Percentiles rank a stretch among this genome's conserved stretches.
Conservation (phyloP, 2,329 filamentous ascomycete species). For the Alternaria tenuissima region DNA sequence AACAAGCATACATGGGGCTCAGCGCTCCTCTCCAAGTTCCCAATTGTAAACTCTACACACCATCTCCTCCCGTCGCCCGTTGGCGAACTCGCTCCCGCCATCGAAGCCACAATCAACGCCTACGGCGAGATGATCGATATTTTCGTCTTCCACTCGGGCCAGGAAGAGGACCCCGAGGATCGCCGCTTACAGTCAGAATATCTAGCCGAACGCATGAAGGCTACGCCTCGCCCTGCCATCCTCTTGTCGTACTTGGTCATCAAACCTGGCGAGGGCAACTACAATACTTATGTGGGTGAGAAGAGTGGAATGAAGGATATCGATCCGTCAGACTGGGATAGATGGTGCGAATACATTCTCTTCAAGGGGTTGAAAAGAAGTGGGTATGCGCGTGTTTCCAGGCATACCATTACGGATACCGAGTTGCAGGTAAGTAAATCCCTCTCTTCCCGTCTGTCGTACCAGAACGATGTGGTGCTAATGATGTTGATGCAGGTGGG, state of each 20-base stretch:
- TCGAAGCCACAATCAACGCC: slow-evolving; percentile 93
- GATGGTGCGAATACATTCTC: slow-evolving; percentile 99
- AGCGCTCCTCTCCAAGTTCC: slow-evolving; percentile 94
- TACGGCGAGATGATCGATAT: slow-evolving; percentile 91
- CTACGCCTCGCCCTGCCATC: slow-evolving; percentile 79
- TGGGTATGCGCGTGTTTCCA: slow-evolving; percentile 88
- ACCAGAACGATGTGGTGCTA: background rate
- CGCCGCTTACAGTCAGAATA: slow-evolving; percentile 86
- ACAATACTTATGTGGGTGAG: slow-evolving; percentile 92
- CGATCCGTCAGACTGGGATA: slow-evolving; percentile 89
- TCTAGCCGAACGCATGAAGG: slow-evolving; percentile 86
- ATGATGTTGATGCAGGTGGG: slow-evolving; percentile 64
- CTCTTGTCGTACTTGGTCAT: slow-evolving; percentile 93
- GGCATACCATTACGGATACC: slow-evolving; percentile 94
- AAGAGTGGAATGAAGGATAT: slow-evolving; percentile 94
- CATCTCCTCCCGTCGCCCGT: slow-evolving; percentile 93
- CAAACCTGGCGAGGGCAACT: slow-evolving; percentile 89
- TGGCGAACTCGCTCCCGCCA: slow-evolving; percentile 92
- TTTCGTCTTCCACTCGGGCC: slow-evolving; percentile 97
- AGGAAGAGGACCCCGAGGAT: slow-evolving; percentile 95
- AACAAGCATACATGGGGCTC: slow-evolving; percentile 99
- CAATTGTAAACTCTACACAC: slow-evolving; percentile 95
- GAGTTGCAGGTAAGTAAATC: slow-evolving; percentile 77
- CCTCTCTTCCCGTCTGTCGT: background rate
- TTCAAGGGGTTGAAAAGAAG: slow-evolving; percentile 88